Conservation (phyloP, 1,139 yeast species). For the Hanseniaspora sp. region DNA sequence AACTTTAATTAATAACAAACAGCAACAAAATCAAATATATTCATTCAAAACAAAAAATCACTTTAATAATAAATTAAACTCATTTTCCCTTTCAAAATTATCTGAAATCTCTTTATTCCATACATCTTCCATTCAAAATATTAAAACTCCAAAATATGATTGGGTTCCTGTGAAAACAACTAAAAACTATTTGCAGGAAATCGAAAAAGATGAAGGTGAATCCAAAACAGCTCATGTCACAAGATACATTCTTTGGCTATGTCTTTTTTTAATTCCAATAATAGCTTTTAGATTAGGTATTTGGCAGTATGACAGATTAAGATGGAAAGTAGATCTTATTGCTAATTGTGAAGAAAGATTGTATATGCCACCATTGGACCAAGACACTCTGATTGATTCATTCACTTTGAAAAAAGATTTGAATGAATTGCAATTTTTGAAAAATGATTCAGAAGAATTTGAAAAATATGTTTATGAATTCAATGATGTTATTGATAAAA, state of each 20-base stretch:
- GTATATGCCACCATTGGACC: conserved; percentile 56
- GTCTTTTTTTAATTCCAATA: conserved; percentile 76
- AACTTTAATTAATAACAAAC: too few species aligned
- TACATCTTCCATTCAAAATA: not conserved
- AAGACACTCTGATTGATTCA: conserved; percentile 24
- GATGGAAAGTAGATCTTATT: conserved; percentile 82
- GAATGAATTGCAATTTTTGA: conserved; percentile 35
- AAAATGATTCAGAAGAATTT: conserved; percentile 12
- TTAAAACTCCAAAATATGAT: conserved; percentile 20
- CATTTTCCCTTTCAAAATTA: not conserved
- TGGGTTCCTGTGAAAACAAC: conserved; percentile 45
- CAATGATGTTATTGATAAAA: conserved; percentile 37
- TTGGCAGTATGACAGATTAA: conserved; percentile 80
- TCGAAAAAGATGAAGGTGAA: conserved; percentile 29
- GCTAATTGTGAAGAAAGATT: conserved; percentile 73
- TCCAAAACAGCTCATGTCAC: not conserved
- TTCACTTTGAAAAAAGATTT: conserved; percentile 27
- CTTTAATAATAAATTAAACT: not conserved
- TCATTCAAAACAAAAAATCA: too few species aligned
- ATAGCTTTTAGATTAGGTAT: conserved; percentile 77
- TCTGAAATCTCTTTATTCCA: not conserved
- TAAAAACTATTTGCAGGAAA: conserved; percentile 75
- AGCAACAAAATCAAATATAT: too few species aligned
- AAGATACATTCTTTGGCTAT: conserved; percentile 40
- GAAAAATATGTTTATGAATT: conserved; percentile 14